These are phyloP conservation scores for Suillus tomentosus DNA, from an alignment of 768 basidiomycete species.

Conservation along the genomic window DNA sequence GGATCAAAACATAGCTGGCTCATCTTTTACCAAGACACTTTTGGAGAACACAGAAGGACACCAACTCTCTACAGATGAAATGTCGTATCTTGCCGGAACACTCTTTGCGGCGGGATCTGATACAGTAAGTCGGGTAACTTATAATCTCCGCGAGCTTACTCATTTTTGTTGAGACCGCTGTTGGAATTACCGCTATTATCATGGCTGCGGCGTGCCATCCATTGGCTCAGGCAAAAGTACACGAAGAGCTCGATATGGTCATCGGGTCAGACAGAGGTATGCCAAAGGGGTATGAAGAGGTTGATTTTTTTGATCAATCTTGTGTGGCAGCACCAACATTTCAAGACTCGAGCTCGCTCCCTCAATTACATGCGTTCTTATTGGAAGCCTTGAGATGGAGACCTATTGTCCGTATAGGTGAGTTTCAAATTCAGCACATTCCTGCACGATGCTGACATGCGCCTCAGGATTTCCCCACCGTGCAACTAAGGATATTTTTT, in stretches of 20 bases:
- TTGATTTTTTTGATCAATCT: neutral
- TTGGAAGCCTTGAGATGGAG: slow-evolving; percentile 2
- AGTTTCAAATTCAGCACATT: neutral
- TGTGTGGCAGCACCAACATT: neutral
- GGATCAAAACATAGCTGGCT: neutral
- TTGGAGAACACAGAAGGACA: neutral
- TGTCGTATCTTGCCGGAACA: neutral
- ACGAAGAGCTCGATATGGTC: neutral
- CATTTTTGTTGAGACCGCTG: neutral
- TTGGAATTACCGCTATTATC: neutral
- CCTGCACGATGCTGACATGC: neutral
- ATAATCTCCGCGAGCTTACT: neutral
- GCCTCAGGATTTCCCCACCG: neutral
- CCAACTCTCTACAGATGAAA: neutral
- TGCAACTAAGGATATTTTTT: neutral
- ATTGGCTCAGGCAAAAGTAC: neutral
- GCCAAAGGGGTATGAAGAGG: neutral
- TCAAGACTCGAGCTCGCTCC: neutral
- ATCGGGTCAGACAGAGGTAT: neutral
- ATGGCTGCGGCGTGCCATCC: neutral
- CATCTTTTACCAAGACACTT: neutral
- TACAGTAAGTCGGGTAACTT: neutral
- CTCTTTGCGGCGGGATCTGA: neutral
- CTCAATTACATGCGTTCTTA: neutral
- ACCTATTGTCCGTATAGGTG: neutral